Base-by-base conservation (phyloP, 352 stramenopile genomes). In the Thalassiosira exigua region DNA sequence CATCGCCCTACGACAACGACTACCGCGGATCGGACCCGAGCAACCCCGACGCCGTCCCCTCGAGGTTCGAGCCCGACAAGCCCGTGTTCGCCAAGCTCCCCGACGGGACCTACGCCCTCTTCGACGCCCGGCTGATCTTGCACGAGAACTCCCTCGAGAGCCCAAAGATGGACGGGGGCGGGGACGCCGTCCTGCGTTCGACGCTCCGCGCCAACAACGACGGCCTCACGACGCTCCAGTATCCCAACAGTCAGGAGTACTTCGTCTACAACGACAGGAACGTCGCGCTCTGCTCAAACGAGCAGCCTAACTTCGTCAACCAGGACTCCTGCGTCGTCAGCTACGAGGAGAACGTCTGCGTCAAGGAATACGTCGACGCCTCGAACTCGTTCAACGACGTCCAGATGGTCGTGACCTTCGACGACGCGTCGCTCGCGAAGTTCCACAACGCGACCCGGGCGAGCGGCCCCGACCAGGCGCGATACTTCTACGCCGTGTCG, bases 241-340 rank as follows among this genome's bases (percentile, higher is more conserved):
- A 64, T 24, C n/a, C 9, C 17, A 24, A 3, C 17, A 27, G 14
- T 24, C 41, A 44, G 24, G 60, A 32, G 9, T 69, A 59, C 51
- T 67, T 51, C 22, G 54, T 75, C 24, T 59, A 29, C 50, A 70
- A 77, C 9, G 68, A 77, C 30, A 42, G 74, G 12, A 66, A 67
- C 24, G 59, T 74, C 56, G 62, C 70, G 17, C 57, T 79, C 22
- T 79, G 70, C 52, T 30, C 48, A 14, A 79, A 79, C 50, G 70
- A 61, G 44, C 60, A 70, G 33, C 59, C 52, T 11, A 79, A 70
- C 29, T 71, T 30, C 22, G 11, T 79, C 5, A 79, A 79, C 41
- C 7, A 50, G 11, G 70, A 79, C 29, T 4, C 48, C 30, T 79
- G 70, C 51, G 44, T 30, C 26, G 11, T 79, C 26, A 69, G 48